Evolutionary conservation across 371 early-diverging fungal genomes (phyloP), one percentile per base, ranked within the genome.

Genomic region (Syncephalastrum sp.): DNA sequence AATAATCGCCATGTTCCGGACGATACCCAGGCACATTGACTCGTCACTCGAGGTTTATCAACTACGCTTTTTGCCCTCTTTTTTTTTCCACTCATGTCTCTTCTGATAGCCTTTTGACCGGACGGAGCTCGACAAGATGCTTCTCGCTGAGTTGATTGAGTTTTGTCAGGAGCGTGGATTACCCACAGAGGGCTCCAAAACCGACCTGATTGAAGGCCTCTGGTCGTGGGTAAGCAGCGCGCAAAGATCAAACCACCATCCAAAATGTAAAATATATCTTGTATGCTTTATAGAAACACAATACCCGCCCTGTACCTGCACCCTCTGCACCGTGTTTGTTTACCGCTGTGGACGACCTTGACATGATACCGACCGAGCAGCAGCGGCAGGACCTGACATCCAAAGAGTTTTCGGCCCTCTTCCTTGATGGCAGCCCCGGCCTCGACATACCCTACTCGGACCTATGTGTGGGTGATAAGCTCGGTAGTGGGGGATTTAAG

Each of bases 401-500:
- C 0, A 66, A 73, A 16, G 75, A 78, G 45, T 75, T 83, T 48
- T 77, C 77, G 42, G 78, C 81, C 29, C 56, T 85, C n/a, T 74
- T 85, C 54, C 42, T 72, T 15, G 79, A 75, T 55, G 74, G 62
- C 33, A 74, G 70, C 46, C 63, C 71, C 21, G 69, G 75, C 17
- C 78, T 84, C 17, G 85, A 84, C 61, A 90, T 90, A 57, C 71
- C 81, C 0, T 88, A 80, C 53, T 72, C 82, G 23, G 72, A 82
- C 44, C 58, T 91, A 6, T 65, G 61, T 12, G 50, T 88, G 24
- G 87, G 87, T 6, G 68, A 71, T 38, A 87, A 88, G 60, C 67
- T 91, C 15, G 89, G 89, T 4, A 81, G 87, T n/a, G 91, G 91
- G 44, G 91, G 89, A 7, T 91, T 88, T 73, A 91, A 91, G 64